phyloP scores from a whole-genome alignment of 2,329 filamentous ascomycete genomes.

The Mariannaea elegans region DNA sequence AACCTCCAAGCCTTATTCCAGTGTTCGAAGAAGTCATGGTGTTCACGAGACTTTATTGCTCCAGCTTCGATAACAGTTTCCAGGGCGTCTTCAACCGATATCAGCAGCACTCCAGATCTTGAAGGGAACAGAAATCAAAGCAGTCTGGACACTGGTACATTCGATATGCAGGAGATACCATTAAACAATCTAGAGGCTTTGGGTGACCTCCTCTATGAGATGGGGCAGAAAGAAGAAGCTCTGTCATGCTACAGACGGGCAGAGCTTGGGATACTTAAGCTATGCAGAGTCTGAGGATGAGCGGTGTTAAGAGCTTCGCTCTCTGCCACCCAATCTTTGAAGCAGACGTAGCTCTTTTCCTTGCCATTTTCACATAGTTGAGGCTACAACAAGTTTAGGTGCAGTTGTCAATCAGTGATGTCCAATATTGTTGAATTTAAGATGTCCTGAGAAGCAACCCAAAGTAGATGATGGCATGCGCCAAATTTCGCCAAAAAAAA shows the following conservation, averaged over 20 bases:
- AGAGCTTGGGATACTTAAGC: not conserved
- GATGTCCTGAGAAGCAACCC: too few species aligned
- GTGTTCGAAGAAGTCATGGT: too few species aligned
- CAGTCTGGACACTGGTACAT: not conserved
- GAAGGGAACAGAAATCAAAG: not conserved
- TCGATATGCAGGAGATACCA: not conserved
- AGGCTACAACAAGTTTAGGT: not conserved
- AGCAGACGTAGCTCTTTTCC: not conserved
- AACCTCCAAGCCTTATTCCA: too few species aligned
- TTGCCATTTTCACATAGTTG: too few species aligned
- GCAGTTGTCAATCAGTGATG: not conserved
- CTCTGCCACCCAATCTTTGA: not conserved
- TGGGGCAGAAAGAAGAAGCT: slow-evolving; percentile 49
- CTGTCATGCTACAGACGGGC: not conserved
- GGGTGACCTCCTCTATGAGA: slow-evolving; percentile 73
- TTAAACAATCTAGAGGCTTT: slow-evolving; percentile 58
- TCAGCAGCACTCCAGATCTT: too few species aligned
- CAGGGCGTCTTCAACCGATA: too few species aligned
- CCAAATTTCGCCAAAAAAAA: too few species aligned
- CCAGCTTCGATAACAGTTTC: too few species aligned
- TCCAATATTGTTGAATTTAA: too few species aligned
- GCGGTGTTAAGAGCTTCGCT: not conserved
- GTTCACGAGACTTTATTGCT: too few species aligned
- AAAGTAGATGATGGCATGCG: too few species aligned
- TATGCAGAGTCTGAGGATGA: not conserved